Evolutionary conservation across 1,139 yeast species (phyloP), one percentile per base, ranked within the genome.

Genomic region (Hyphopichia pseudoburtonii): DNA sequence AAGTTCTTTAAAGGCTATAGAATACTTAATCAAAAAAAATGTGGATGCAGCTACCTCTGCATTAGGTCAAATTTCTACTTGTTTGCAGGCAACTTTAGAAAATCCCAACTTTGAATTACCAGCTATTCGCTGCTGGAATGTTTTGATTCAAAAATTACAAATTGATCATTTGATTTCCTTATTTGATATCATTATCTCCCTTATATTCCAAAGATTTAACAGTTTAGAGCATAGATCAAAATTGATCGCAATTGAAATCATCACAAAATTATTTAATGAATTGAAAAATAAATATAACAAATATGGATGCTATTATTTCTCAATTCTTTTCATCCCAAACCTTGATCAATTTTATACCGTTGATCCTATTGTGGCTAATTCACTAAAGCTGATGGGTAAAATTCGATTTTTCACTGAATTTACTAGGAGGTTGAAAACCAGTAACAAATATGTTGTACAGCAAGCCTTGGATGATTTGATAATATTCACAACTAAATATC

Each of bases 1-100:
- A 1, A 75, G 80, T 31, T 85, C 95, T 1, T 70, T 92, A 7
- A 67, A 78, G 37, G 96, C 96, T 0, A 75, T 92, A 28, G 78
- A 81, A 32, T 79, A 83, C 45, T 62, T 90, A 28, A 78, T 87
- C 16, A 69, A 72, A 35, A 71, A 80, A n/a, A 71, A 86, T 21
- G 79, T 81, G 4, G 57, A 70, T 3, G 74, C 83, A 1, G 78
- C 87, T 14, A 78, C 85, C 2, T 76, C 88, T 4, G 92, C 95
- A 0, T 65, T 90, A 25, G 96, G 97, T 0, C 98, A 92, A 54
- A 76, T 94, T 4, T 83, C 89, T 40, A 85, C 95, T 1, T 86
- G 95, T 49, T 64, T 94, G 15, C 97, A 89, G 52, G 80, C 92
- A 0, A 84, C 94, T 0, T 61, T 90, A 23, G 90, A 83, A 28